Conservation (phyloP, 2,329 filamentous ascomycete species). For the Aspergillus luchuensis region DNA sequence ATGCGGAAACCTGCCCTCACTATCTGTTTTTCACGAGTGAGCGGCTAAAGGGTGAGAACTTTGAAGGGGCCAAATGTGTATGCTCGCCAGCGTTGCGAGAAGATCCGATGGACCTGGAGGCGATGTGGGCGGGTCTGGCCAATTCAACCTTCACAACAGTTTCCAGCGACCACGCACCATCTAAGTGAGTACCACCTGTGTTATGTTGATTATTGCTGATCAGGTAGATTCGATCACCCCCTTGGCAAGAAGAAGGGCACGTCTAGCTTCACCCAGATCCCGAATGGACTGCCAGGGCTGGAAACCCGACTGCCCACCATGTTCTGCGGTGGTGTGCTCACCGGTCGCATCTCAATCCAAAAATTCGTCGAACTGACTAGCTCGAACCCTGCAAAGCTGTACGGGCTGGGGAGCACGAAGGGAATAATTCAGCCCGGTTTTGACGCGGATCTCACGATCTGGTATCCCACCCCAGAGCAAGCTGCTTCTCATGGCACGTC, state of each 20-base stretch:
- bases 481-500: constrained; percentile 10
- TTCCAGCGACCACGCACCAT: constrained; percentile 52
- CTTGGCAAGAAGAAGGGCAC: constrained; percentile 43
- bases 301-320: constrained; percentile 47
- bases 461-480: constrained; percentile 37
- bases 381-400: constrained; percentile 49
- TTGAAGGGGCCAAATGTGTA: constrained; percentile 56
- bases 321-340: constrained; percentile 30
- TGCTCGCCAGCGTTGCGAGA: constrained; percentile 56
- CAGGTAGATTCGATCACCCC: constrained; percentile 29
- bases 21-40: constrained; percentile 57
- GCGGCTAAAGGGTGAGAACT: constrained; percentile 45
- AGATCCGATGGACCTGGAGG: constrained; percentile 50
- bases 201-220: background rate
- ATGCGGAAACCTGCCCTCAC: constrained; percentile 61
- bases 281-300: constrained; percentile 48
- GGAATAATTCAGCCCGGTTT: constrained; percentile 46
- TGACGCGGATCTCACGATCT: constrained; percentile 49
- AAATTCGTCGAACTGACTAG: constrained; percentile 50
- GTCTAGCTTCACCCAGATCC: constrained; percentile 43
- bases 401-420: constrained; percentile 44
- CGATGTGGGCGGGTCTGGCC: constrained; percentile 54
- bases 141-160: constrained; percentile 60
- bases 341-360: constrained; percentile 36
- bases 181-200: constrained; percentile 23